These are phyloP conservation scores for Selaginella tamariscina DNA, from an alignment of 75 land plant genomes.

Conservation along the genomic window DNA sequence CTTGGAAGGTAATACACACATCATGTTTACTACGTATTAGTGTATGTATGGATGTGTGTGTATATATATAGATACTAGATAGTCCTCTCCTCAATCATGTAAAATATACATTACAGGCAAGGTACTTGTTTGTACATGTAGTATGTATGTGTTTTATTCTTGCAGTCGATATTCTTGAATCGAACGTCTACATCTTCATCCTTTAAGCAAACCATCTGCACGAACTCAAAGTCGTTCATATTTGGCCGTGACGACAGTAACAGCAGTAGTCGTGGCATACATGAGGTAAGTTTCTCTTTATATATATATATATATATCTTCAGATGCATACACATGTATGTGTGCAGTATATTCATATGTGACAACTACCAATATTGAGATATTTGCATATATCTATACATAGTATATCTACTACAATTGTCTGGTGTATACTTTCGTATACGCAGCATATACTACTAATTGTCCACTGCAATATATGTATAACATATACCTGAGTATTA, in stretches of 20 bases:
- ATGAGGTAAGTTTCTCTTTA: no score
- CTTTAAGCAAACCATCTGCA: slow-evolving; percentile 36
- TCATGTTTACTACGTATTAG: background rate
- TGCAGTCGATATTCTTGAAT: slow-evolving; percentile 77
- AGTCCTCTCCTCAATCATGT: background rate
- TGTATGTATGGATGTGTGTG: background rate
- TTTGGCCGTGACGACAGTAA: slow-evolving; percentile 94
- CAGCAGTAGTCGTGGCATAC: no score
- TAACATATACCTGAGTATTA: no score
- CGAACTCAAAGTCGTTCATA: slow-evolving; percentile 42
- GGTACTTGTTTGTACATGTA: background rate
- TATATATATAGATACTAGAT: background rate
- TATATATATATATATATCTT: no score
- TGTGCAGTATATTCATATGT: no score
- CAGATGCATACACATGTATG: no score
- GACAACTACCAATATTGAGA: no score
- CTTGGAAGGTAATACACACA: slow-evolving; percentile 11
- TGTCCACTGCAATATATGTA: no score
- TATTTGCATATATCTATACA: no score
- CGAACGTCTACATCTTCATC: slow-evolving; percentile 33
- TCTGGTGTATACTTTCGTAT: no score
- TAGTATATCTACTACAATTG: no score
- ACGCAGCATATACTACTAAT: no score
- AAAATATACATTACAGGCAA: slow-evolving; percentile 12
- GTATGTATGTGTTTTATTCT: slow-evolving; percentile 1